phyloP scores from a whole-genome alignment of 208 protist genomes.

The Trichomonas gallinae region DNA sequence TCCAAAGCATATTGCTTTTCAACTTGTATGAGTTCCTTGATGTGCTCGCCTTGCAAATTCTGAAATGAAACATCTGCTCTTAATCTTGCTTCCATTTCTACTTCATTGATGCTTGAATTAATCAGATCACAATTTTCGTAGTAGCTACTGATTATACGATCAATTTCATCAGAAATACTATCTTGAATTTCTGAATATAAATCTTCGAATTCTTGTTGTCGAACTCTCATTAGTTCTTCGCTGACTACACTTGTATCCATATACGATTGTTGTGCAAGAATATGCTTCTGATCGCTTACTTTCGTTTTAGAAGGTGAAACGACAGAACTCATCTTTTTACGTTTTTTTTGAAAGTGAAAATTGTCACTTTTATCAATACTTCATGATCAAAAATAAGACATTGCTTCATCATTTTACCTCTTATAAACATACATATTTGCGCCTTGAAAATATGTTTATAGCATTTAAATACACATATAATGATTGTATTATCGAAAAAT shows the following conservation, averaged over 20 bases:
- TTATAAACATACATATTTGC: too few species aligned
- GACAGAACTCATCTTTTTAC: background rate
- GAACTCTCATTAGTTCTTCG: background rate
- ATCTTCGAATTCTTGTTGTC: background rate
- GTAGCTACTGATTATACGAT: background rate
- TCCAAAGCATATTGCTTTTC: background rate
- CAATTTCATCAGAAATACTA: background rate
- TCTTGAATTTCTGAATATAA: background rate
- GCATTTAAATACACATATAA: too few species aligned
- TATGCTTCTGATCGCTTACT: background rate
- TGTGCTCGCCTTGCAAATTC: background rate
- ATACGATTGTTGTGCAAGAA: background rate
- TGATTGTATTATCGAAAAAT: too few species aligned
- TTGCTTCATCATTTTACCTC: too few species aligned
- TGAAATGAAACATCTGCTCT: background rate
- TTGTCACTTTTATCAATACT: too few species aligned
- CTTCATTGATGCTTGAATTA: background rate
- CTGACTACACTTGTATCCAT: background rate
- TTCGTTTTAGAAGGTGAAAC: background rate
- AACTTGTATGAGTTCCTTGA: background rate
- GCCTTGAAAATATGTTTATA: too few species aligned
- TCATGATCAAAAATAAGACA: too few species aligned
- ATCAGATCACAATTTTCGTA: background rate
- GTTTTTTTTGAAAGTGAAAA: background rate
- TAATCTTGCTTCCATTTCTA: background rate